Percentiles rank a stretch among this genome's conserved stretches.
Conservation (phyloP, 169 alveolate genomes). For the Fabrea salina region DNA sequence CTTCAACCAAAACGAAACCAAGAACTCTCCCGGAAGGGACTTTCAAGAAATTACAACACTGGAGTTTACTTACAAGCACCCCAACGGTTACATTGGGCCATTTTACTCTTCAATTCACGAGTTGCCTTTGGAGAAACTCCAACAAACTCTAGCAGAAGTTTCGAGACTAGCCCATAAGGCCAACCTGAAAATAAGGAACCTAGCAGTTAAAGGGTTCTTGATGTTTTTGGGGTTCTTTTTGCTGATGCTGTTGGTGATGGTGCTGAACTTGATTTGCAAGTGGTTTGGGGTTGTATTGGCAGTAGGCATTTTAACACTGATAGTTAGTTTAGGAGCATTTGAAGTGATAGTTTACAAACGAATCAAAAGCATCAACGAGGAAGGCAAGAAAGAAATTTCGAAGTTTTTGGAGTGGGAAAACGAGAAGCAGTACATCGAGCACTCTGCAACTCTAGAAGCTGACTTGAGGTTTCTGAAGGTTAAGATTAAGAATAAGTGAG, state of each 20-base stretch:
- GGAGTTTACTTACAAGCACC: not conserved
- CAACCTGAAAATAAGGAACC: not conserved
- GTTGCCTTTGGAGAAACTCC: not conserved
- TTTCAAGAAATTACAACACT: not conserved
- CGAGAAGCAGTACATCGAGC: no score
- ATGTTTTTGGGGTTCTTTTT: constrained; percentile 11
- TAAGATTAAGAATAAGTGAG: no score
- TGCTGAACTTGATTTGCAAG: not conserved
- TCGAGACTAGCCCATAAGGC: not conserved
- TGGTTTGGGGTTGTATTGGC: constrained; percentile 4
- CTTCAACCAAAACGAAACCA: not conserved
- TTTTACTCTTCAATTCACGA: not conserved
- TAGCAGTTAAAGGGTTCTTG: not conserved
- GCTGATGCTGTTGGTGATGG: not conserved
- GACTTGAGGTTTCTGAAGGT: no score
- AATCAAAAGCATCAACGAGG: not conserved
- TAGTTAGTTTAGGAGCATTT: not conserved
- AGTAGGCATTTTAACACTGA: not conserved
- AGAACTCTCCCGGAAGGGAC: not conserved
- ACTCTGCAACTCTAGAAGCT: no score
- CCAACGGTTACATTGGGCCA: not conserved
- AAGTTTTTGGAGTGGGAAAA: not conserved
- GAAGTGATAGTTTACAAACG: not conserved
- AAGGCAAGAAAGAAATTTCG: not conserved
- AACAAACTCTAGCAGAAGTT: not conserved